phyloP scores from a whole-genome alignment of 331 rosid species.

The Quercus tomentella region DNA sequence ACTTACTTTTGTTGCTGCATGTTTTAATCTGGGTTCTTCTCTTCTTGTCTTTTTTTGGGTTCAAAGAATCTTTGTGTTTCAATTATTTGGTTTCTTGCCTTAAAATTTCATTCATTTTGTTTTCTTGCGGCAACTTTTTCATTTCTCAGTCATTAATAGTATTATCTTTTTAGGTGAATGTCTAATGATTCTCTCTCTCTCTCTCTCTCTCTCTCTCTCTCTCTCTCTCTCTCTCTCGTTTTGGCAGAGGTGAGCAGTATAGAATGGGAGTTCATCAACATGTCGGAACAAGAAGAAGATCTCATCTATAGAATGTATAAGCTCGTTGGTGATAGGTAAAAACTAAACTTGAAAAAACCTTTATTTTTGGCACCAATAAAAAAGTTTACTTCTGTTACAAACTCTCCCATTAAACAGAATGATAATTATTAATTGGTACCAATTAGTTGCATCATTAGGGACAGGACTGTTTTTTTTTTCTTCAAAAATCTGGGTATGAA shows the following conservation, averaged over 20 bases:
- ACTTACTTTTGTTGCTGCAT: background rate
- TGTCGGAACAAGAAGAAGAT: slow-evolving; percentile 65
- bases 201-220: background rate
- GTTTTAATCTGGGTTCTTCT: background rate
- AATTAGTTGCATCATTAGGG: no score
- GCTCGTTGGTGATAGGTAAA: slow-evolving; percentile 56
- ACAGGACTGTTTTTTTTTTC: no score
- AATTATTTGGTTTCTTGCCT: background rate
- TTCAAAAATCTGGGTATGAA: no score
- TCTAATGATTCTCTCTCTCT: background rate
- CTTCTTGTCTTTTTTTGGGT: background rate
- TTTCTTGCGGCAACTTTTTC: background rate
- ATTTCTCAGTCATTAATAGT: background rate
- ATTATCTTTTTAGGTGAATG: background rate
- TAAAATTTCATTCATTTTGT: background rate
- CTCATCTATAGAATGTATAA: slow-evolving; percentile 59
- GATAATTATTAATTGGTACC: no score
- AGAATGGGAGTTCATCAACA: slow-evolving; percentile 57
- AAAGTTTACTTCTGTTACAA: no score
- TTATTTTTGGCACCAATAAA: background rate
- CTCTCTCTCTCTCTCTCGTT: background rate
- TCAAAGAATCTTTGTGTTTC: background rate
- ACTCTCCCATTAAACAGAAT: no score
- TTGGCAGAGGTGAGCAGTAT: slow-evolving; percentile 55
- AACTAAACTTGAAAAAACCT: background rate